Conservation (phyloP, 495 filamentous ascomycete genomes). For the Neurospora sp. region DNA sequence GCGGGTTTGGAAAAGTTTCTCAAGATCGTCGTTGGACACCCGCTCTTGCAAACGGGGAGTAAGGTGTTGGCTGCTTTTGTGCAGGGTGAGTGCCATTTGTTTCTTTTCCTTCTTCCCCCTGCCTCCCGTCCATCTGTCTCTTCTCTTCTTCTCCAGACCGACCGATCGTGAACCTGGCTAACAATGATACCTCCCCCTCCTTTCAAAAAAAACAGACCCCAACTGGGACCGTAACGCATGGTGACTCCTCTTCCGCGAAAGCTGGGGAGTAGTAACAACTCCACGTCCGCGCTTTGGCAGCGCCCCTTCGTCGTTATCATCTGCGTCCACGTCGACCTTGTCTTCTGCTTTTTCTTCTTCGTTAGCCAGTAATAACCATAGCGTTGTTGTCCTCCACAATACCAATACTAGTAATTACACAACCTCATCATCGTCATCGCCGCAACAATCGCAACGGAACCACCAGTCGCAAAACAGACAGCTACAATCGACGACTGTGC, state of each 20-base stretch:
- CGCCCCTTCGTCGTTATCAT: constrained; percentile 10
- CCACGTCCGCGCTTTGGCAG: constrained; percentile 12
- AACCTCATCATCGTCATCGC: constrained; percentile 6
- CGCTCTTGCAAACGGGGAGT: constrained; percentile 91
- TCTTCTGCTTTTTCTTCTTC: background rate
- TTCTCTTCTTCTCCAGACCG: background rate
- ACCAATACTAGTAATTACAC: constrained; percentile 1
- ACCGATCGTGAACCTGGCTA: background rate
- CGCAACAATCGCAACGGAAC: constrained; percentile 6
- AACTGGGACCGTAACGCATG: constrained; percentile 76
- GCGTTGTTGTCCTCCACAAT: background rate
- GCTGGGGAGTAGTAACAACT: constrained; percentile 10
- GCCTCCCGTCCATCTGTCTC: too few species aligned
- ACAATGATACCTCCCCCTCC: background rate
- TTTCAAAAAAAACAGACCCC: constrained; percentile 39
- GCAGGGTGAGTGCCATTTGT: constrained; percentile 56
- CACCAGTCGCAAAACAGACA: background rate
- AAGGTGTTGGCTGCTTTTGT: constrained; percentile 94
- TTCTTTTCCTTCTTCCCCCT: background rate
- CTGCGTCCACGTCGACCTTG: background rate
- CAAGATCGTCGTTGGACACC: constrained; percentile 96
- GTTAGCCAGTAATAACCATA: background rate
- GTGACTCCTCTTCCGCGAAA: constrained; percentile 31
- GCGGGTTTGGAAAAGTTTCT: constrained; percentile 90
- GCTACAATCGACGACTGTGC: background rate